Evolutionary conservation across 2,329 filamentous ascomycete genomes (phyloP), one percentile per base, ranked within the genome.

Genomic region (Fusarium sp.): DNA sequence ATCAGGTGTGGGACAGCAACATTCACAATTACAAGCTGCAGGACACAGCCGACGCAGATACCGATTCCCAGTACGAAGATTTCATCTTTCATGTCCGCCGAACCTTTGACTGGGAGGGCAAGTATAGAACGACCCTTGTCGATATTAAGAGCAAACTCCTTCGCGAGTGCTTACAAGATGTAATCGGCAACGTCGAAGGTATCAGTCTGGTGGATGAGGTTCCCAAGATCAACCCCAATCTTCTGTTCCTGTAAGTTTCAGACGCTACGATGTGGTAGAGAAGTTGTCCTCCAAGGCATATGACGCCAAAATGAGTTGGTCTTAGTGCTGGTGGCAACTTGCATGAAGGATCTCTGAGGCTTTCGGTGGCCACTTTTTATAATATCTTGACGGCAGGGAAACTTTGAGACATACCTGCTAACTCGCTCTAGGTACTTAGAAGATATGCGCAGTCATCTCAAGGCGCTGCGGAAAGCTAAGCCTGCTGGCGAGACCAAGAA

Each of bases 111-210:
- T 93, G 88, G 88, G 92, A 96, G 72, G 93, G 93, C 67, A 93
- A 93, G 74, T 94, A 93, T 74, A 84, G 88, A 72, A 76, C 78
- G 75, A 94, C 93, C 0, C 81, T 90, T 16, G 89, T 97, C 50
- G 93, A 97, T 70, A 92, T 97, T 79, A 96, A 94, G 81, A 96
- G 93, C 77, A 93, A 93, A 72, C 81, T 89, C 18, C 84, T 97
- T 6, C 90, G 91, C 10, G 89, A 93, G 66, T 89, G 88, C 23
- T 83, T 81, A 31, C 78, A 80, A 52, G 78, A 81, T 44, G 75
- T 81, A 42, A 79, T 81, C 6, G 78, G 79, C 7, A 76, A 77
- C 28, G 71, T 78, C 41, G 74, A 77, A 42, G 79, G 92, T 18
- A 85, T 97, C 43, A 94, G 90, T 69, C 81, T 97, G 46, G 92